Percentiles rank a stretch among this genome's conserved stretches.
phyloP scores from a whole-genome alignment of 805 yeast genomes.

The Candida sanyiensis region DNA sequence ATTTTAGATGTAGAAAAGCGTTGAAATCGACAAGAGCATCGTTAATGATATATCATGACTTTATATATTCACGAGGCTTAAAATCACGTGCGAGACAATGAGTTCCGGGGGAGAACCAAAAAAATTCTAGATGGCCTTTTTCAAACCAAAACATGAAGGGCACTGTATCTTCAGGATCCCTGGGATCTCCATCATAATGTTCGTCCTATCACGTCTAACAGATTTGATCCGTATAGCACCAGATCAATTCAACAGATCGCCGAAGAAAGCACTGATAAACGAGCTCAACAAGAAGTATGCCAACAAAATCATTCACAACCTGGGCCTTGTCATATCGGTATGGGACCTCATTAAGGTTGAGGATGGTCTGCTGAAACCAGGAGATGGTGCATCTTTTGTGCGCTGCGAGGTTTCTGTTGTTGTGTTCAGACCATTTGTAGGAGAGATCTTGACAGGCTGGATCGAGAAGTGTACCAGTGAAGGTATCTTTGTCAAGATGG shows the following conservation, averaged over 20 bases:
- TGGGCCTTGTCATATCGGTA: slow-evolving; percentile 79
- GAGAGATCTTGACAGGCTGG: slow-evolving; percentile 91
- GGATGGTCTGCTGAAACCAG: slow-evolving; percentile 87
- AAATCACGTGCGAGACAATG: too few relatives aligned
- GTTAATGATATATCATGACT: too few relatives aligned
- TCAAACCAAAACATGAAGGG: too few relatives aligned
- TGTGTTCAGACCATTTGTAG: slow-evolving; percentile 90
- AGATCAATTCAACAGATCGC: slow-evolving; percentile 66
- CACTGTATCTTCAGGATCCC: too few relatives aligned
- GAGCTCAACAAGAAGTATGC: slow-evolving; percentile 83
- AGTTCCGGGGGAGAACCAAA: too few relatives aligned
- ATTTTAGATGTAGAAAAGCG: too few relatives aligned
- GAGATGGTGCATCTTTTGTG: slow-evolving; percentile 86
- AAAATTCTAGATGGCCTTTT: too few relatives aligned
- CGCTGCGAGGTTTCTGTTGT: slow-evolving; percentile 69
- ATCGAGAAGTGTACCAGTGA: slow-evolving; percentile 81
- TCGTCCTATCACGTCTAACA: slow-evolving; percentile 70
- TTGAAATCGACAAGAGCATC: too few relatives aligned
- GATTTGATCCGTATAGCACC: slow-evolving; percentile 91
- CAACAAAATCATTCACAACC: slow-evolving; percentile 74
- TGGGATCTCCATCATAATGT: too few relatives aligned
- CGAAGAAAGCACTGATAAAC: slow-evolving; percentile 65
- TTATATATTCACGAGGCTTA: too few relatives aligned
- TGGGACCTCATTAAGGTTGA: slow-evolving; percentile 80
- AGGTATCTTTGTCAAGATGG: slow-evolving; percentile 78